Base-by-base conservation (phyloP, 2,329 filamentous ascomycete species). In the Sphaerostilbella broomeana region DNA sequence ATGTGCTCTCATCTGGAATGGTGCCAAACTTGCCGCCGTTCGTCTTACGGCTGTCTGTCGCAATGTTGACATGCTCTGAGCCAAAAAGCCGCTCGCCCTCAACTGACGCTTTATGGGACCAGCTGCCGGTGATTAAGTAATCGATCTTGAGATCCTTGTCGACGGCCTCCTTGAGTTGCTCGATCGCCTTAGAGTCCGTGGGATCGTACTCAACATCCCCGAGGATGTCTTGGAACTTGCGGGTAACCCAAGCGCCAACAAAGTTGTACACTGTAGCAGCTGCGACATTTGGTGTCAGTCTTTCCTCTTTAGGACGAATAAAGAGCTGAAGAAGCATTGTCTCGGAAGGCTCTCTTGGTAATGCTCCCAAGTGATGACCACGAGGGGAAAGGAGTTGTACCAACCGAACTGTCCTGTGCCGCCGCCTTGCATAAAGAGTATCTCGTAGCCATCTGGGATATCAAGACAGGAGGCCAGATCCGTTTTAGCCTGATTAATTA, bases 401-500 rank as follows among this genome's bases (percentile, higher is more conserved):
- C n/a, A n/a, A n/a, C n/a, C 81, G 69, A 95, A 95, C 65, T 89
- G 78, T 44, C 88, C 88, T 35, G 74, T 86, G 46, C 89, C 90
- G 43, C 90, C 89, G 45, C 77, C 86, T 60, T 92, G 85, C 72
- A 94, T 83, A 63, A 94, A 90, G 15, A 95, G 65, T 40, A 95
- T 75, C 45, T 95, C 87, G 64, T 95, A 95, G 59, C 85, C 80
- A 50, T 83, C 77, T 3, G 88, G 87, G 40, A 97, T 82, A 52
- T 90, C 83, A 41, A 95, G 80, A 50, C 86, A 83, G 16, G 68
- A 68, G 24, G 75, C 72, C 9, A 97, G 73, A 47, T 84, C 79
- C 22, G 77, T 74, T 61, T 94, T 92, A 47, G 86, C 75, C 48
- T 85, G 73, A 47, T 84, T 80, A 50, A 97, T 75, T 54, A 97